Evolutionary conservation across 257 asterid genomes (phyloP).

Genomic region (Striga asiatica): DNA sequence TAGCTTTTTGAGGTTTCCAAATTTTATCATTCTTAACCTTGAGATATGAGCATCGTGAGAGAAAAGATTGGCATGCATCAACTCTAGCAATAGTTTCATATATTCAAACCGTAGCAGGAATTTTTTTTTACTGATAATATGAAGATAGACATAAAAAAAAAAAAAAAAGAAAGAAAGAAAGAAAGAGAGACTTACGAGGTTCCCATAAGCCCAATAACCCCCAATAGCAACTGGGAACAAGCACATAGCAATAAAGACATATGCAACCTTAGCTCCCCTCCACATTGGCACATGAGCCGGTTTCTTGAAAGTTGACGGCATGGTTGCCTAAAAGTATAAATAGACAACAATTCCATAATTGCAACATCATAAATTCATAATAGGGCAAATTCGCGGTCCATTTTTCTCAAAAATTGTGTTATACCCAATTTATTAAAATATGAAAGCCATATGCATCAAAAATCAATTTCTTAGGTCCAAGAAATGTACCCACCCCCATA

Average conservation of each 20-base stretch:
- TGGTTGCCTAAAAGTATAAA: constrained; percentile 58
- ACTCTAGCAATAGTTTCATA: no score
- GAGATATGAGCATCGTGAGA: no score
- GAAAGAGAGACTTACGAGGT: constrained; percentile 61
- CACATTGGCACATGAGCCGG: constrained; percentile 97
- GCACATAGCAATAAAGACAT: constrained; percentile 74
- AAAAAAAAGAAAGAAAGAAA: not conserved
- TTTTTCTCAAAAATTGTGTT: no score
- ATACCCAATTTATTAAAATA: no score
- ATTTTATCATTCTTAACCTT: no score
- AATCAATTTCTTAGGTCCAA: no score
- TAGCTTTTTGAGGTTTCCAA: no score
- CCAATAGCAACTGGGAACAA: constrained; percentile 89
- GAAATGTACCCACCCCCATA: no score
- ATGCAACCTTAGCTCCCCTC: constrained; percentile 95
- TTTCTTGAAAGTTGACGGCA: constrained; percentile 97
- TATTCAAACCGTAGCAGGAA: no score
- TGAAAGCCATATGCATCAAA: no score
- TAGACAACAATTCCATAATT: not conserved
- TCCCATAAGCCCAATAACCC: constrained; percentile 97
- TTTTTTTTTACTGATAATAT: no score
- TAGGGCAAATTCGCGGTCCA: not conserved
- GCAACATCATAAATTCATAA: not conserved
- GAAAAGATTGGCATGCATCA: no score
- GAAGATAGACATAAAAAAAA: not conserved